Base-by-base conservation (phyloP, 306 rosid genomes). In the Psophocarpus tetragonolobus region DNA sequence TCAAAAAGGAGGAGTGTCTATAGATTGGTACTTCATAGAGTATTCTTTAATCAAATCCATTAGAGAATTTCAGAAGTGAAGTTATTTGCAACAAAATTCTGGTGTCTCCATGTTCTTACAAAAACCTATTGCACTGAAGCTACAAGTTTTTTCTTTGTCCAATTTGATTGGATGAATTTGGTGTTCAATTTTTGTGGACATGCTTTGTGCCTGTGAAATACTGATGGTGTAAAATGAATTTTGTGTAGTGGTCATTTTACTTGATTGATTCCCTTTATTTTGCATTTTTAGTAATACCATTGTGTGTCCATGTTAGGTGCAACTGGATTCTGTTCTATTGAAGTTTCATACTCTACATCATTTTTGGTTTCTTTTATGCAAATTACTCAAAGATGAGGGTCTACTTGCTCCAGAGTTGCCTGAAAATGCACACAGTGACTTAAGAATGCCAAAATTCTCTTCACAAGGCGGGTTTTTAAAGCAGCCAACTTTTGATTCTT, bases 381-480 rank as follows among this genome's bases (percentile, higher is more conserved):
- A 92, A 89, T 80, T 95, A 77, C 88, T 95, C 79, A 85, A 82
- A 53, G 89, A 91, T 27, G 88, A 77, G 81, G 93, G 84, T 78
- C 60, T 76, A 61, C 77, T 71, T 71, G 47, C 85, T 63, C 45
- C 58, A 57, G 86, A 68, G 67, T 27, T 74, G 65, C 76, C 77
- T 5, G 89, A 73, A 79, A 82, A 70, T 42, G 64, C 71, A 61
- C 57, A 79, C 15, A 68, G 81, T 80, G 83, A 69, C 72, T 62
- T 64, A 58, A 78, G 61, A 62, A 76, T 63, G 50, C 72, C 83
- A n/a, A 87, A 72, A 20, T 82, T 87, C 48, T 90, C 91, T 82
- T 81, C 91, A 58, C 87, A 91, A 79, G 98, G 98, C 21, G 98
- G 98, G 76, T 95, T 95, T 88, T 71, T 95, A 80, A 91, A 83